Evolutionary conservation across 208 protist species (phyloP), one percentile per base, ranked within the genome.

Genomic region (Crithidia bombi): DNA sequence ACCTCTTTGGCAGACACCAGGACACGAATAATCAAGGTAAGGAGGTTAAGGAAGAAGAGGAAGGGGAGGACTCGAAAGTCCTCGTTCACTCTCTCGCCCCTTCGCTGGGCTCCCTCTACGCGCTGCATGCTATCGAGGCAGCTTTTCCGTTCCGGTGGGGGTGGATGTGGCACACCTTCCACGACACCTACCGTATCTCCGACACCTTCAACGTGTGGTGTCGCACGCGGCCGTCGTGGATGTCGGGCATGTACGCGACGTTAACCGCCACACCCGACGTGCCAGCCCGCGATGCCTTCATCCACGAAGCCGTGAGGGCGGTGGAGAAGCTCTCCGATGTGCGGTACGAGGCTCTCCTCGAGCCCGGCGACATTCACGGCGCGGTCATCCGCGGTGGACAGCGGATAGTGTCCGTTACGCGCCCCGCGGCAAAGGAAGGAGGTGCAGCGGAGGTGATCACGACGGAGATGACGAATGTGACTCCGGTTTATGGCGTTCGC

Each of bases 151-250:
- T 67, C n/a, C 75, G 67, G 32, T 47, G 43, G 23, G 58, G 25
- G 23, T 67, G 62, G 43, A 38, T 69, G 52, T 43, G 41, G 46
- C 35, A 33, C 21, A 65, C 69, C 41, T 73, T 81, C 65, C 64
- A 43, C 19, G 28, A 73, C 46, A 81, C 67, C 19, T 73, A 65
- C 46, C 75, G 68, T 51, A 23, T 81, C 32, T 74, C 69, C 7
- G 69, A 72, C 57, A 69, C 70, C 43, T 79, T 66, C 46, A 62
- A 78, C 41, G 39, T 69, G 49, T 69, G 64, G 64, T 69, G 52
- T 23, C 64, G 52, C 28, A 61, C 64, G 15, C 64, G 64, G 28
- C 64, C 64, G 50, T 2, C 64, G 50, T 61, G 64, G 64, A 69
- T 69, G 64, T 28, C 64, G 1, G 25, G 23, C 35, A 58, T 58